phyloP scores from a whole-genome alignment of 768 basidiomycete species.

The Kwoniella dendrophila region DNA sequence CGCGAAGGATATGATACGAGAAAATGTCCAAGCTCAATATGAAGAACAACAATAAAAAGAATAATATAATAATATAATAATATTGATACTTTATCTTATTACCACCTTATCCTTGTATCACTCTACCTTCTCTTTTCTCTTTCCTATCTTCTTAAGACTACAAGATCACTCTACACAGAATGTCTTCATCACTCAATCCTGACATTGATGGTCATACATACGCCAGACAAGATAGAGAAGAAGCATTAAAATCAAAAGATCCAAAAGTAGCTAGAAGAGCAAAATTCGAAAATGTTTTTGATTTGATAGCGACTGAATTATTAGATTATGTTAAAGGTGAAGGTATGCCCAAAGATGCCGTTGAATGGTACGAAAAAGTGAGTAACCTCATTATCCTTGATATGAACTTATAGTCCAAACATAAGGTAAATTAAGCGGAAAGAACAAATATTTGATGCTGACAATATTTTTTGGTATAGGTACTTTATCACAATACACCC shows the following conservation, averaged over 20 bases:
- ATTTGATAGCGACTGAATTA: conserved; percentile 73
- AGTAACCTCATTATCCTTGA: conserved; percentile 47
- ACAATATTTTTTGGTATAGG: conserved; percentile 18
- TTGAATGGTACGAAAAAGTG: conserved; percentile 82
- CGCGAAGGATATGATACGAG: too few species aligned
- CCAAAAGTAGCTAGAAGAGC: conserved; percentile 38
- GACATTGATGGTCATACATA: conserved; percentile 25
- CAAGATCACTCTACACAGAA: not conserved
- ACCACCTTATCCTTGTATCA: not conserved
- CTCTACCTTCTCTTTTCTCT: not conserved
- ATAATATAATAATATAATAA: not conserved
- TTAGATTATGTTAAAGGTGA: conserved; percentile 67
- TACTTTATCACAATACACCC: conserved; percentile 87
- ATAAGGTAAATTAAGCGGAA: too few species aligned
- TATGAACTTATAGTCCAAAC: not conserved
- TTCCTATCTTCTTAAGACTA: not conserved
- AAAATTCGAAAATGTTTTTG: conserved; percentile 72
- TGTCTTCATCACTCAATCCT: conserved; percentile 19
- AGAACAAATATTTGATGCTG: not conserved
- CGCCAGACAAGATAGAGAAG: conserved; percentile 20
- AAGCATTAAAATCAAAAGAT: conserved; percentile 11
- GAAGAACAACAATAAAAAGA: not conserved
- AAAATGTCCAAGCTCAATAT: too few species aligned
- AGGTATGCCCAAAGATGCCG: conserved; percentile 79
- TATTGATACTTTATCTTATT: not conserved